phyloP scores from a whole-genome alignment of 257 asterid species.

The Cynanchum wilfordii region DNA sequence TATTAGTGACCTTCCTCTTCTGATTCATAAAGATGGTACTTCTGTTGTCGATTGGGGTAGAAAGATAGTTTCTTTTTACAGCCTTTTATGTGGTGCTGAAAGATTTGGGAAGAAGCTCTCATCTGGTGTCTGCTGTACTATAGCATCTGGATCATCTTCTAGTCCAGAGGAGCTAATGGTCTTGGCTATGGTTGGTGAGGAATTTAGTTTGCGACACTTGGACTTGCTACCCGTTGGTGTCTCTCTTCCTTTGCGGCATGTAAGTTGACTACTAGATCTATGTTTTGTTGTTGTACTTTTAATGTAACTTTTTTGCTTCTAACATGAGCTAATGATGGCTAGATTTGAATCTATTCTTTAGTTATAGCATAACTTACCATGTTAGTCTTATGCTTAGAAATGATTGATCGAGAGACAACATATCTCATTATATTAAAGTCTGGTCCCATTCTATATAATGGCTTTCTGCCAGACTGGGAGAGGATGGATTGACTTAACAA shows the following conservation, averaged over 20 bases:
- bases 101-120: conserved; percentile 55
- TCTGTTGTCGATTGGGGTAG: conserved; percentile 76
- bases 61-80: conserved; percentile 77
- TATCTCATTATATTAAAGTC: neutral
- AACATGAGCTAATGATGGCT: neutral
- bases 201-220: conserved; percentile 79
- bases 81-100: conserved; percentile 85
- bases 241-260: conserved; percentile 93
- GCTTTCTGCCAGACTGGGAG: neutral
- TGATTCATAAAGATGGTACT: conserved; percentile 65
- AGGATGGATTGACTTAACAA: too few species aligned
- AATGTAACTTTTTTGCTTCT: neutral
- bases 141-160: conserved; percentile 63
- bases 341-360: neutral
- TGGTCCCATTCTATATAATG: neutral
- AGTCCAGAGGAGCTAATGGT: conserved; percentile 70
- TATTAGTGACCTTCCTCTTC: conserved; percentile 57
- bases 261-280: conserved; percentile 34
- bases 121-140: conserved; percentile 71
- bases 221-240: conserved; percentile 94
- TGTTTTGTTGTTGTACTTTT: neutral
- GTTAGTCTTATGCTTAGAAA: neutral
- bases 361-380: neutral
- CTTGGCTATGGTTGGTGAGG: conserved; percentile 96
- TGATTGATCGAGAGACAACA: neutral